These are phyloP conservation scores for Talaromyces ruber DNA, from an alignment of 495 filamentous ascomycete genomes.

Conservation along the genomic window DNA sequence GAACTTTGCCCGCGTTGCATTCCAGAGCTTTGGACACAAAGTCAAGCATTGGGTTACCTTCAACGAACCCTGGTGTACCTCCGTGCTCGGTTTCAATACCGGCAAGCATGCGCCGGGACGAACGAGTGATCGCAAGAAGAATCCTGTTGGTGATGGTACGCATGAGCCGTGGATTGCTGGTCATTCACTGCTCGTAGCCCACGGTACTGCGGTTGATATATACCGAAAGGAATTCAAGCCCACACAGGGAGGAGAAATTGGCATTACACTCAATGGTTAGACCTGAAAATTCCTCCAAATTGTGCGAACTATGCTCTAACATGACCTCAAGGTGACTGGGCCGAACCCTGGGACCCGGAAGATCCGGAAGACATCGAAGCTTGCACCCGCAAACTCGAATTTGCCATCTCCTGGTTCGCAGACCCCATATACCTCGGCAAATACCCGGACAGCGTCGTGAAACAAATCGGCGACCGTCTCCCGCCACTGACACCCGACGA, in stretches of 20 bases:
- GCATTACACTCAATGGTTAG: constrained; percentile 46
- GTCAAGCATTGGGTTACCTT: constrained; percentile 50
- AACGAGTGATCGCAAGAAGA: constrained; percentile 41
- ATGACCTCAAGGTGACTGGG: constrained; percentile 47
- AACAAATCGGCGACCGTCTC: constrained; percentile 62
- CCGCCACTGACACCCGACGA: constrained; percentile 59
- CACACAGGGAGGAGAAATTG: constrained; percentile 39
- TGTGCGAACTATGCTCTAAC: not conserved
- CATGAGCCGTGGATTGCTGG: constrained; percentile 45
- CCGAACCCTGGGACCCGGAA: constrained; percentile 44
- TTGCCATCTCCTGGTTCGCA: constrained; percentile 52
- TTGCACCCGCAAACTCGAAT: constrained; percentile 42
- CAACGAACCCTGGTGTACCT: constrained; percentile 47
- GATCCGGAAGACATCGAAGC: constrained; percentile 42
- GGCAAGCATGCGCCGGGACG: constrained; percentile 43
- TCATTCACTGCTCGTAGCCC: constrained; percentile 40
- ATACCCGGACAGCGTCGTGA: constrained; percentile 68
- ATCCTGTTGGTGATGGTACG: constrained; percentile 36
- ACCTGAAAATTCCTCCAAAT: not conserved
- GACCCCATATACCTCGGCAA: constrained; percentile 70
- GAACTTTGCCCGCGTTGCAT: constrained; percentile 40
- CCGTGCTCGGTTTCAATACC: constrained; percentile 42
- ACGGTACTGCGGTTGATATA: constrained; percentile 41
- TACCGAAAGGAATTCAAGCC: constrained; percentile 44
- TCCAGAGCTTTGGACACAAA: constrained; percentile 34